phyloP scores from a whole-genome alignment of 2,329 filamentous ascomycete species.

The Hypoxylon sp. region DNA sequence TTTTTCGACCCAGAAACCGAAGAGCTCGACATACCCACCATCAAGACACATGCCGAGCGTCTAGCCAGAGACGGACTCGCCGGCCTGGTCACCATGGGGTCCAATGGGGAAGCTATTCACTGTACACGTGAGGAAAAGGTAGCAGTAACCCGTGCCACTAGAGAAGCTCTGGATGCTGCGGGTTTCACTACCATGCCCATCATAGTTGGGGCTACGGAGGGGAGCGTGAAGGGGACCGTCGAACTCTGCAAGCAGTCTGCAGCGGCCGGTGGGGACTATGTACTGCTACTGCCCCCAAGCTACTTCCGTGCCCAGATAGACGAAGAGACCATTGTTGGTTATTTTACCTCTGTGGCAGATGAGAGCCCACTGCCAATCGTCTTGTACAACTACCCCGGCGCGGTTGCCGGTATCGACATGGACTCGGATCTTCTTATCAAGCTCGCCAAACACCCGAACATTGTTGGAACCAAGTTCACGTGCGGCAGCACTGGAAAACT shows the following conservation, averaged over 20 bases:
- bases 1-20: constrained; percentile 90
- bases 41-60: constrained; percentile 85
- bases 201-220: constrained; percentile 85
- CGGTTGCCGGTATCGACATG: constrained; percentile 89
- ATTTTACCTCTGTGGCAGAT: constrained; percentile 83
- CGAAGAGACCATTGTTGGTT: constrained; percentile 79
- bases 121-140: constrained; percentile 83
- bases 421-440: constrained; percentile 88
- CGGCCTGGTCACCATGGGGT: constrained; percentile 89
- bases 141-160: constrained; percentile 81
- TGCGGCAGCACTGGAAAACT: constrained; percentile 93
- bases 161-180: constrained; percentile 85
- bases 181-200: constrained; percentile 83
- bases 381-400: constrained; percentile 92
- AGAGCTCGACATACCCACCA: constrained; percentile 83
- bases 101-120: constrained; percentile 91
- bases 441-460: constrained; percentile 84
- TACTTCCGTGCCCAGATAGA: constrained; percentile 87
- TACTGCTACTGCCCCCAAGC: constrained; percentile 82
- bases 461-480: constrained; percentile 91
- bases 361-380: constrained; percentile 82
- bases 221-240: constrained; percentile 85
- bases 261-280: constrained; percentile 82
- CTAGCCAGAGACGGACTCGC: constrained; percentile 83
- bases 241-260: constrained; percentile 77